Percentiles rank a stretch among this genome's conserved stretches.
These are phyloP conservation scores for Tuctoria greenei DNA, from an alignment of 176 grass and related monocot species.

Conservation along the genomic window DNA sequence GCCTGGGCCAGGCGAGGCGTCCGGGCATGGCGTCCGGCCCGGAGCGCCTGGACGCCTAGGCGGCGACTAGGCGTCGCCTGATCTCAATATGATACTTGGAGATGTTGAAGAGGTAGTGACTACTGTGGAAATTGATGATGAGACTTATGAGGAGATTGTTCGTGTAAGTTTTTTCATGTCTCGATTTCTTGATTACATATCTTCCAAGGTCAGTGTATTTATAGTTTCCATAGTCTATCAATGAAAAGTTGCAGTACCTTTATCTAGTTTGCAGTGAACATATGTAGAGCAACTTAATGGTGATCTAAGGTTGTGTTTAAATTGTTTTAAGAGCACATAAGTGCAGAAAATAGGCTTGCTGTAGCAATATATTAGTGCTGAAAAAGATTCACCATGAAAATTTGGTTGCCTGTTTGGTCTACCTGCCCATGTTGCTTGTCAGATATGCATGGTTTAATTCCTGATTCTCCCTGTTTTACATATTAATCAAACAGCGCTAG, in stretches of 20 bases:
- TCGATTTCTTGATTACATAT: background rate
- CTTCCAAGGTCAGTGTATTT: background rate
- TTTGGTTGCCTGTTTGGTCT: background rate
- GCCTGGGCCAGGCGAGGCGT: no score
- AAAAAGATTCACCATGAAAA: background rate
- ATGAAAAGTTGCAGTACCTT: background rate
- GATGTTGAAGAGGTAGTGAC: constrained; percentile 79
- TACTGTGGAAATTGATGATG: constrained; percentile 74
- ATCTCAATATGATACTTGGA: constrained; percentile 86
- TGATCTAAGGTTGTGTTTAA: background rate
- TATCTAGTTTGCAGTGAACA: background rate
- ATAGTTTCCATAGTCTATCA: background rate
- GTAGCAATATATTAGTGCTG: background rate
- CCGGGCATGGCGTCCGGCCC: no score
- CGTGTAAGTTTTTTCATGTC: constrained; percentile 39
- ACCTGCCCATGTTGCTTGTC: background rate
- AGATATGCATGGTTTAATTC: background rate
- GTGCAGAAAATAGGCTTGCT: background rate
- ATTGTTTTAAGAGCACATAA: background rate
- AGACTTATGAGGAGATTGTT: constrained; percentile 85
- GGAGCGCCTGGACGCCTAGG: no score
- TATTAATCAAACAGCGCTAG: background rate
- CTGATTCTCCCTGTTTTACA: background rate
- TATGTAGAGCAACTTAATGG: background rate
- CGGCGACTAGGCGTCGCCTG: no score